These are phyloP conservation scores for Salpingoeca rosetta DNA, from an alignment of 78 protist species.

Conservation along the genomic window DNA sequence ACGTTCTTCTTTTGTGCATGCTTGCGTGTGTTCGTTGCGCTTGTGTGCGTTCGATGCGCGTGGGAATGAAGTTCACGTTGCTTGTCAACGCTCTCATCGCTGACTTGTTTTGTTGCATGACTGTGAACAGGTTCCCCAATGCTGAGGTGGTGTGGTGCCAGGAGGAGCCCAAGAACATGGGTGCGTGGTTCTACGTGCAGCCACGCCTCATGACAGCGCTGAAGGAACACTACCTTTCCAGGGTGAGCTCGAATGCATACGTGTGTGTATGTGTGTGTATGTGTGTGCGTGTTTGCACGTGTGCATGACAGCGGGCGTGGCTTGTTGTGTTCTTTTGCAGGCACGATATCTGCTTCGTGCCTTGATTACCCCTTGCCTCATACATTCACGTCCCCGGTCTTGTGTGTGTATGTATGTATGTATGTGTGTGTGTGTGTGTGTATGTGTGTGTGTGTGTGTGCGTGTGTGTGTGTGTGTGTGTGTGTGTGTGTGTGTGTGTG, in stretches of 20 bases:
- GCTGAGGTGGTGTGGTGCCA: slow-evolving; percentile 83
- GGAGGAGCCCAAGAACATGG: slow-evolving; percentile 87
- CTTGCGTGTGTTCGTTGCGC: no score
- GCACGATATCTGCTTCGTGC: neutral
- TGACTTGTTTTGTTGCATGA: no score
- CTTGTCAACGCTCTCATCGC: no score
- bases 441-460: no score
- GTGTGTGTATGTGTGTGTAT: no score
- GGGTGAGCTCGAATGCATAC: no score
- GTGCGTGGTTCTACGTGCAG: slow-evolving; percentile 71
- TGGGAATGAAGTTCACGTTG: no score
- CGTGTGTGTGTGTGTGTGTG: no score
- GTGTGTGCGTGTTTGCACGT: no score
- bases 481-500: neutral
- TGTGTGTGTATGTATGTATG: neutral
- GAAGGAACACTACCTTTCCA: no score
- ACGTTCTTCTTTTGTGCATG: no score
- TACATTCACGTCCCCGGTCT: neutral
- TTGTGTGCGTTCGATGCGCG: no score
- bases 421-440: neutral
- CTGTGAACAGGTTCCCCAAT: slow-evolving; percentile 11
- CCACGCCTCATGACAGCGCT: slow-evolving; percentile 51
- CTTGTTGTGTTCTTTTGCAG: neutral
- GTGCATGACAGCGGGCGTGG: neutral
- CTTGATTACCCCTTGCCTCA: neutral